phyloP scores from a whole-genome alignment of 257 asterid genomes.

The Eustoma russellianum region DNA sequence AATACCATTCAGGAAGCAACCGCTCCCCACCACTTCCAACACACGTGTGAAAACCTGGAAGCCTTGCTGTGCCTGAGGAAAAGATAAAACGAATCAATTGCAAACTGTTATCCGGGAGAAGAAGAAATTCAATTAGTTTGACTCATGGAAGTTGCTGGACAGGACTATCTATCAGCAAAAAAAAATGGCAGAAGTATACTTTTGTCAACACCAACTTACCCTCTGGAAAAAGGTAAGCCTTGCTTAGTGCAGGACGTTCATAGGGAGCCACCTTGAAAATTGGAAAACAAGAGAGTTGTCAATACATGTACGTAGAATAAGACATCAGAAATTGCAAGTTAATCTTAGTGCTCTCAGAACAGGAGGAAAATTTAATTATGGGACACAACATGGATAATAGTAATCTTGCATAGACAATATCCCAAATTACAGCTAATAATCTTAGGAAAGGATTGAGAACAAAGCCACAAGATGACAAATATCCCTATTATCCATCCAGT shows the following conservation, averaged over 20 bases:
- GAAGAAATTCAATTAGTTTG: not conserved
- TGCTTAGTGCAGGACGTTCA: slow-evolving; percentile 98
- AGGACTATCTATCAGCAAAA: not conserved
- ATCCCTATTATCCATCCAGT: too few relatives aligned
- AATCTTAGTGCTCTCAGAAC: not conserved
- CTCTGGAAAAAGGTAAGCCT: slow-evolving; percentile 88
- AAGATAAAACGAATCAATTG: slow-evolving; percentile 1
- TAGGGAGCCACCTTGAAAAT: slow-evolving; percentile 92
- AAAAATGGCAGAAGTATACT: not conserved
- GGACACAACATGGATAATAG: too few relatives aligned
- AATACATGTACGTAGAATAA: slow-evolving; percentile 1
- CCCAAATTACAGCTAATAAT: too few relatives aligned
- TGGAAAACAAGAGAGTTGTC: slow-evolving; percentile 1
- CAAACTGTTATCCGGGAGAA: too few relatives aligned
- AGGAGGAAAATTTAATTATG: not conserved
- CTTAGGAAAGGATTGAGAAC: too few relatives aligned
- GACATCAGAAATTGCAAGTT: not conserved
- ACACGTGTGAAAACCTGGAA: slow-evolving; percentile 87
- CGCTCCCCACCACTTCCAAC: slow-evolving; percentile 99
- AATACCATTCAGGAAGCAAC: slow-evolving; percentile 89
- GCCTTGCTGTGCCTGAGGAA: slow-evolving; percentile 81
- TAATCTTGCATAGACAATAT: too few relatives aligned
- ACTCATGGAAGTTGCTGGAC: not conserved
- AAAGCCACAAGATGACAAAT: too few relatives aligned
- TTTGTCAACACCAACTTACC: slow-evolving; percentile 43